A percentile compares a stretch with the other conserved stretches of the same genome.
These are phyloP conservation scores for Morella rubra DNA, from an alignment of 306 rosid species.

Conservation along the genomic window DNA sequence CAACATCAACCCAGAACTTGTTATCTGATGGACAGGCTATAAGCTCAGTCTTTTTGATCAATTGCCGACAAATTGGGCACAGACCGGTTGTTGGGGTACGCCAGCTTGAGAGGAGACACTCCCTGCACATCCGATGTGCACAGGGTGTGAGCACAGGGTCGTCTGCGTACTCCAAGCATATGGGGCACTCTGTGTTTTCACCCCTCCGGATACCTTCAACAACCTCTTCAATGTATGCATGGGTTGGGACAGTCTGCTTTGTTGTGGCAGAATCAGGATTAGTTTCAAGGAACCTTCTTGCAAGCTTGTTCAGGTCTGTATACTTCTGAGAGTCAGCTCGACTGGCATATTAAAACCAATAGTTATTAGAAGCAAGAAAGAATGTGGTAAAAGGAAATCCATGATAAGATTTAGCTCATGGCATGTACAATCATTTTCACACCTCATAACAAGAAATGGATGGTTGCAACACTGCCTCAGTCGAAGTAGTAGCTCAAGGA, in stretches of 20 bases:
- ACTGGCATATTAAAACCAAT: constrained; percentile 36
- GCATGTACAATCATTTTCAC: constrained; percentile 11
- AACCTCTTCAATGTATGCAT: constrained; percentile 63
- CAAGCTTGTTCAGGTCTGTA: constrained; percentile 56
- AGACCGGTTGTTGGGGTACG: constrained; percentile 36
- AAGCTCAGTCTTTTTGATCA: constrained; percentile 50
- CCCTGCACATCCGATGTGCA: constrained; percentile 46
- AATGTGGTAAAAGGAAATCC: neutral
- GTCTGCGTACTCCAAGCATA: constrained; percentile 86
- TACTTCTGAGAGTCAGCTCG: constrained; percentile 46
- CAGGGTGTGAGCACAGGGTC: constrained; percentile 89
- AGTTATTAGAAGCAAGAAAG: constrained; percentile 23
- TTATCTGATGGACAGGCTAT: constrained; percentile 59
- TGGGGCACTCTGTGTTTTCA: constrained; percentile 63
- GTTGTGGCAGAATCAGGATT: constrained; percentile 35
- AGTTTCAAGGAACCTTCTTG: constrained; percentile 49
- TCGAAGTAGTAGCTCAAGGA: constrained; percentile 83
- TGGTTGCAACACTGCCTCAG: constrained; percentile 91
- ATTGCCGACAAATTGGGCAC: constrained; percentile 67
- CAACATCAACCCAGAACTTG: constrained; percentile 62
- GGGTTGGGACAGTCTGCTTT: constrained; percentile 37
- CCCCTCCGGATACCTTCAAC: constrained; percentile 57
- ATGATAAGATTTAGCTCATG: neutral
- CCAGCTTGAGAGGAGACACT: constrained; percentile 14
- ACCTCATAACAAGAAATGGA: constrained; percentile 84